Base-by-base conservation (phyloP, 345 rosid species). In the Clarkia xantiana region DNA sequence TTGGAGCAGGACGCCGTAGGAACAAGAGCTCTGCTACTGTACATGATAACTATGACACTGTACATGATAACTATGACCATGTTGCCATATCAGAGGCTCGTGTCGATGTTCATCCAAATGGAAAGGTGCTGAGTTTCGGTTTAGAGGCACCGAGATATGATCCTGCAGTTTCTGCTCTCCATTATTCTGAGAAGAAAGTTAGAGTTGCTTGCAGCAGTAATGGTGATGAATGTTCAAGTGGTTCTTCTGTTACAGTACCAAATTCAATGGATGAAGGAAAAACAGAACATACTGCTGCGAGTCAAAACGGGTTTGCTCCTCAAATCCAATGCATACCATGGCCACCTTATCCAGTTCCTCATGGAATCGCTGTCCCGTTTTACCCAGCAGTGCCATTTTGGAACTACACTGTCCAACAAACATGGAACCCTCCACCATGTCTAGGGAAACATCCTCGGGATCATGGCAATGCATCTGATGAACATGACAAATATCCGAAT, bases 1-100 rank as follows among this genome's bases (percentile, higher is more conserved):
- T 88, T 0, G 97, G 95, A 9, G 97, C 97, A 15, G 97, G 97
- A 16, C 78, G 97, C 4, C 80, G 97, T 62, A 88, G 80, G 78
- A 85, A 78, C 73, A 89, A 85, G 77, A 82, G 71, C 67, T 70
- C 81, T 4, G 70, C 81, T n/a, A 76, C 76, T 29, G 36, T 29
- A 2, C 36, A 29, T 29, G 85, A 82, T n/a, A 29, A 14, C 16
- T 78, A 71, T 59, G 79, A 57, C 9, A 29, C 9, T 29, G 36
- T 29, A 2, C 36, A 29, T 29, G 85, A 82, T n/a, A 29, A 14
- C 16, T 78, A 71, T 59, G 79, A 57, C 3, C 85, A 82, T 57
- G 76, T 84, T 57, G 61, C 82, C 13, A 84, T 84, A 25, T 80
- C 95, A 2, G 96, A 87, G 60, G 82, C 87, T 19, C 65, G 71